Evolutionary conservation across 495 filamentous ascomycete genomes (phyloP), one percentile per base, ranked within the genome.

Genomic region (Hypoxylon fuscum): DNA sequence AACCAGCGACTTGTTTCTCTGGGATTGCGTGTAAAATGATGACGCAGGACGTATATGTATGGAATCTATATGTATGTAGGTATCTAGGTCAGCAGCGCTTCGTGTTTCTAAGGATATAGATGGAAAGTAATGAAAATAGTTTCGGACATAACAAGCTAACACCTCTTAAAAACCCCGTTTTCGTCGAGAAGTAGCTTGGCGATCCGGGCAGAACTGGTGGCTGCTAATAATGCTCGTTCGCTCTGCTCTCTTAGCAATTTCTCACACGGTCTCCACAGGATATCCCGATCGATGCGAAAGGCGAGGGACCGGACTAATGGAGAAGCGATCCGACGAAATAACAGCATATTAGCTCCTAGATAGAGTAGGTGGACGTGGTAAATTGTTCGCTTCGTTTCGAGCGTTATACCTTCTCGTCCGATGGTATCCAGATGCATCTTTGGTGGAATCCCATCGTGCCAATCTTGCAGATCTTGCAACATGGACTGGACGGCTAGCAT

Each of bases 121-220:
- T 35, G 12, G 2, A 12, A 9, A 35, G 5, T n/a, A n/a, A 2
- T 35, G 6, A n/a, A 22, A 18, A n/a, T 37, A 10, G 37, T 7
- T 2, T 17, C 68, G 55, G 52, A 74, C 71, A 73, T 75, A 12
- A 73, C 66, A n/a, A 75, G 41, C 66, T 68, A 75, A 22, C 68
- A 75, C 2, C 72, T 51, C 43, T 63, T 64, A 40, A 75, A 68
- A 18, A 75, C 56, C 9, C 68, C 66, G 2, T 55, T 48, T 22
- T 75, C 66, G 9, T 22, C 51, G 7, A 67, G 53, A 10, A 75
- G 55, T 2, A 72, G 50, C 5, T 52, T 63, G 2, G 72, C 46
- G 11, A 73, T 72, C 1, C 61, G 49, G 0, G 72, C 63, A 0
- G 72, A 70, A 37, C 68, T 50, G n/a, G 55, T 61, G 9, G 71